Base-by-base conservation (phyloP, 805 yeast species). In the Candida piceae region DNA sequence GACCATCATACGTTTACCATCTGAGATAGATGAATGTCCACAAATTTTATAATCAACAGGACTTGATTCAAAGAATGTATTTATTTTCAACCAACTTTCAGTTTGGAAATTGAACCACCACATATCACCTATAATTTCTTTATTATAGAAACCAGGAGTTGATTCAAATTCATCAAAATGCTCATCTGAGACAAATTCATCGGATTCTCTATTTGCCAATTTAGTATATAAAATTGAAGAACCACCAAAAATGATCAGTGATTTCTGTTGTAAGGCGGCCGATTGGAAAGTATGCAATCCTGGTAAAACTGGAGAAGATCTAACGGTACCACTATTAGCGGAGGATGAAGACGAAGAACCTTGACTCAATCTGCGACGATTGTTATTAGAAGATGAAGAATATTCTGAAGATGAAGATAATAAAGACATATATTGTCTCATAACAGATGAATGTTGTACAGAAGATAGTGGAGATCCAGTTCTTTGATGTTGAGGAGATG, bases 91-190 rank as follows among this genome's bases (percentile, higher is more conserved):
- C 80, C 80, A 74, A 2, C 50, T 49, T 39, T 69, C 74, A 1
- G 58, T 45, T 20, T 62, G 63, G 18, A 74, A 45, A 42, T 70
- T 69, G 42, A 70, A 74, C 58, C 65, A 62, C 79, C 79, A 74
- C 46, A 66, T 46, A 52, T 74, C 79, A 19, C 74, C 72, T 18
- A 58, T 49, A 9, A 72, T 63, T 13, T 60, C 52, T 8, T 36
- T 37, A 25, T 37, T 47, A 27, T 42, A 41, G 31, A 42, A 58
- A 6, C 39, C 46, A 11, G 34, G 35, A 16, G 38, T 38, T 11
- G 31, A 39, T 5, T 48, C 52, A 27, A 12, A 24, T 9, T 12
- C 13, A 9, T 24, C 26, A 9, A 12, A 6, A 9, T 24, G 13
- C 12, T 20, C 32, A 16, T 29, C 32, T 15, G 21, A n/a, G 4